phyloP scores from a whole-genome alignment of 495 filamentous ascomycete species.

The Bacidia gigantensis region DNA sequence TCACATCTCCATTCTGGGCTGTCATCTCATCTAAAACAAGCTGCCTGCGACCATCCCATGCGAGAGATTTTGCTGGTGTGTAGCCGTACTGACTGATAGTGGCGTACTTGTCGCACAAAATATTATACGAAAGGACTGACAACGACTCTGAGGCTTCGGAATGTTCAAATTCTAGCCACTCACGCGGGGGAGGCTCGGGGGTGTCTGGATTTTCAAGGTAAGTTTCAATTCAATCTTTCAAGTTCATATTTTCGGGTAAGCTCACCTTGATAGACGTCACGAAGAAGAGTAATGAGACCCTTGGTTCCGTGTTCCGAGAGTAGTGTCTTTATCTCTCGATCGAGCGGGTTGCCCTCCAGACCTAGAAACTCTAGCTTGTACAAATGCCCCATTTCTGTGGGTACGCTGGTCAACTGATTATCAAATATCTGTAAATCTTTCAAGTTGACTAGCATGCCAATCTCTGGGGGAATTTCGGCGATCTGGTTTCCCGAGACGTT shows the following conservation, averaged over 20 bases:
- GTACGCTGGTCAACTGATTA: slow-evolving; percentile 70
- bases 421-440: slow-evolving; percentile 71
- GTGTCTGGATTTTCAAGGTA: slow-evolving; percentile 4
- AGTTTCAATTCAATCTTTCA: background rate
- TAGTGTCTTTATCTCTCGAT: slow-evolving; percentile 54
- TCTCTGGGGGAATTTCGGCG: slow-evolving; percentile 69
- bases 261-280: slow-evolving; percentile 71
- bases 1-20: slow-evolving; percentile 69
- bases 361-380: slow-evolving; percentile 78
- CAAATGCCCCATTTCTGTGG: slow-evolving; percentile 74
- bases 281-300: slow-evolving; percentile 65
- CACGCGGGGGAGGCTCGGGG: slow-evolving; percentile 1
- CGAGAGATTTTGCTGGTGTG: slow-evolving; percentile 58
- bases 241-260: slow-evolving; percentile 7
- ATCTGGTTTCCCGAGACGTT: slow-evolving; percentile 84
- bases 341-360: slow-evolving; percentile 80
- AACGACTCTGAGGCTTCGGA: slow-evolving; percentile 40
- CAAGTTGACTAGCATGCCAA: slow-evolving; percentile 89
- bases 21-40: slow-evolving; percentile 69
- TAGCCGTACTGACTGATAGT: slow-evolving; percentile 79
- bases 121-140: slow-evolving; percentile 83
- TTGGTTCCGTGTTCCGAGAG: slow-evolving; percentile 78
- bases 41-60: slow-evolving; percentile 74
- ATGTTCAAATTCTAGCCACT: slow-evolving; percentile 3
- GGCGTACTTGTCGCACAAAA: slow-evolving; percentile 81